These are phyloP conservation scores for Coniella lustricola DNA, from an alignment of 2,329 filamentous ascomycete species.

Conservation along the genomic window DNA sequence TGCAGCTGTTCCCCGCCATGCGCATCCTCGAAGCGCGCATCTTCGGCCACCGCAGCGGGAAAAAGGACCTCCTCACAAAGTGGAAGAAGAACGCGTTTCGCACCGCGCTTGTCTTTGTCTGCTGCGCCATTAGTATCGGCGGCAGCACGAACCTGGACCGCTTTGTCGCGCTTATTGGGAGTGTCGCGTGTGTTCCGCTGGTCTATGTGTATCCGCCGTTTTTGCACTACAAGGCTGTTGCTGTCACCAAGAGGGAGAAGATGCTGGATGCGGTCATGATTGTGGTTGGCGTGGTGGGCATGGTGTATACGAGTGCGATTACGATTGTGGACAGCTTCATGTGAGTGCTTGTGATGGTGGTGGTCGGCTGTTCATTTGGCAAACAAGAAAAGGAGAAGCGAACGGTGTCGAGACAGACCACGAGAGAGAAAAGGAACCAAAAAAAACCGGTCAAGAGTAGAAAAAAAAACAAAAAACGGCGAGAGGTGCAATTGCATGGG, in stretches of 20 bases:
- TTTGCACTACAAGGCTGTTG: conserved; percentile 62
- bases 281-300: conserved; percentile 54
- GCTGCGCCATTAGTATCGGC: conserved; percentile 53
- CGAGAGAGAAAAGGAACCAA: no score
- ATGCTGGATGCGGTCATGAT: conserved; percentile 56
- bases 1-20: conserved; percentile 68
- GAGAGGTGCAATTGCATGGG: no score
- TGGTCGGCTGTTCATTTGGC: no score
- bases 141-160: conserved; percentile 66
- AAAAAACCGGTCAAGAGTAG: neutral
- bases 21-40: conserved; percentile 63
- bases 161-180: conserved; percentile 68
- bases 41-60: conserved; percentile 63
- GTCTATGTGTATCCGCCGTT: conserved; percentile 72
- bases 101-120: conserved; percentile 47
- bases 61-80: conserved; percentile 56
- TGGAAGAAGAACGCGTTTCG: conserved; percentile 71
- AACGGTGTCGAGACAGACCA: neutral
- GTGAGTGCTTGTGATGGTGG: neutral
- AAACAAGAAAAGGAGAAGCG: no score
- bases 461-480: no score
- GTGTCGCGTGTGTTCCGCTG: conserved; percentile 65
- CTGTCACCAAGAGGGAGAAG: conserved; percentile 48
- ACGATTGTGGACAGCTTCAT: conserved; percentile 43
- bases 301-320: conserved; percentile 64